Evolutionary conservation across 768 basidiomycete species (phyloP).

Genomic region (Baorangia bicolor): DNA sequence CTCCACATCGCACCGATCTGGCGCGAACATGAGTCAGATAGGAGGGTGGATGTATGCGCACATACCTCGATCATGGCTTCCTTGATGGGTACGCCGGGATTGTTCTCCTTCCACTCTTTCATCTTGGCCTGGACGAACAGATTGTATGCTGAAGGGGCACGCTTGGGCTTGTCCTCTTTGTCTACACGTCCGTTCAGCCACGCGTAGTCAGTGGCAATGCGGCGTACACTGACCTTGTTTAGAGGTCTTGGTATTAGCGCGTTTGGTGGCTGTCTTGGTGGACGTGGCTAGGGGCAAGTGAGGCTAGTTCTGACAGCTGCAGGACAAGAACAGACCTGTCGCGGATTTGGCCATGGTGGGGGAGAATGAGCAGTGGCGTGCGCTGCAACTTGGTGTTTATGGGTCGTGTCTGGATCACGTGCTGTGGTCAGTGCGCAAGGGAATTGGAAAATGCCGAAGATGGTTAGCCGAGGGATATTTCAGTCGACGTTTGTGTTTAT

Average conservation of each 20-base stretch:
- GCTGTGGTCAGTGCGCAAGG: slow-evolving; percentile 20
- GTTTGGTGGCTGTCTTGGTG: slow-evolving; percentile 57
- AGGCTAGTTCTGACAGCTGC: background rate
- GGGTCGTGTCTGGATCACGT: slow-evolving; percentile 33
- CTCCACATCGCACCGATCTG: slow-evolving; percentile 60
- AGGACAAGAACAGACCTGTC: slow-evolving; percentile 38
- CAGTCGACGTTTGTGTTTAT: background rate
- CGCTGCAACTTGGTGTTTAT: slow-evolving; percentile 13
- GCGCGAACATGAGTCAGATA: slow-evolving; percentile 1
- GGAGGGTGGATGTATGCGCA: slow-evolving; percentile 8
- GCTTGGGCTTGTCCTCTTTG: slow-evolving; percentile 50
- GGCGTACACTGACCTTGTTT: slow-evolving; percentile 34
- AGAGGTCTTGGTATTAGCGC: slow-evolving; percentile 45
- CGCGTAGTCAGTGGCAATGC: background rate
- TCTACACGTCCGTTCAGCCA: slow-evolving; percentile 19
- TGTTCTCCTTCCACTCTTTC: slow-evolving; percentile 54
- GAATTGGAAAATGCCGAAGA: slow-evolving; percentile 6
- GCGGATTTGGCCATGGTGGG: slow-evolving; percentile 50
- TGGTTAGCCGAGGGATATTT: slow-evolving; percentile 23
- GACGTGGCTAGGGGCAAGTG: slow-evolving; percentile 41
- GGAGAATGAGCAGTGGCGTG: slow-evolving; percentile 7
- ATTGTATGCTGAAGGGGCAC: slow-evolving; percentile 60
- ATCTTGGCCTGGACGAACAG: slow-evolving; percentile 55
- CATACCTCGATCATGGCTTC: slow-evolving; percentile 53
- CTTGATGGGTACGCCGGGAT: slow-evolving; percentile 46